phyloP scores from a whole-genome alignment of 1,284 basidiomycete genomes.

The Cutaneotrichosporon cavernicola region DNA sequence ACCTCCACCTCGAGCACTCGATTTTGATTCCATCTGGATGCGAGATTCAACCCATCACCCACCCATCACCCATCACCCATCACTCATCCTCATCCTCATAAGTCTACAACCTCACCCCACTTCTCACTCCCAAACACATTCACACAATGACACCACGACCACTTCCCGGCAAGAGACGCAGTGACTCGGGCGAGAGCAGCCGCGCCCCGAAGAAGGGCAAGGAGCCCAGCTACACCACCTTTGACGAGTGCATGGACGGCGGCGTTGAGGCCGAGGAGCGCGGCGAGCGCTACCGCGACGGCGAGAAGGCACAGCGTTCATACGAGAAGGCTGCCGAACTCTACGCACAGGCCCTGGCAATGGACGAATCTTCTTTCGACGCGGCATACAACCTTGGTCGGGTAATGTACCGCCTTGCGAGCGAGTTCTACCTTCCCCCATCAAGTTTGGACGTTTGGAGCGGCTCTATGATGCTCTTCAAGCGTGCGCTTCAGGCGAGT shows the following conservation, averaged over 20 bases:
- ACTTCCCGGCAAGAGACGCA: constrained; percentile 20
- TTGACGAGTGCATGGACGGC: constrained; percentile 52
- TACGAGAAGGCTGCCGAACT: constrained; percentile 50
- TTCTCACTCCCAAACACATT: constrained; percentile 1
- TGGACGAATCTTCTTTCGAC: constrained; percentile 42
- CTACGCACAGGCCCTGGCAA: constrained; percentile 46
- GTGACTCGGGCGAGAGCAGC: constrained; percentile 13
- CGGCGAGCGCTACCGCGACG: constrained; percentile 52
- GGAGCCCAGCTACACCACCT: constrained; percentile 50
- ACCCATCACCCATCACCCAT: not conserved
- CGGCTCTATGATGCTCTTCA: constrained; percentile 40
- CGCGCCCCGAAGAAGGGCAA: constrained; percentile 37
- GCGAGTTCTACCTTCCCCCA: constrained; percentile 49
- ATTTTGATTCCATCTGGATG: constrained; percentile 4
- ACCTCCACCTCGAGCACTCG: not conserved
- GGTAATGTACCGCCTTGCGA: constrained; percentile 45
- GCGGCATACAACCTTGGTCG: constrained; percentile 53
- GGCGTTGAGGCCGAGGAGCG: constrained; percentile 54
- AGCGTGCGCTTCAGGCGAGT: constrained; percentile 34
- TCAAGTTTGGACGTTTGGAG: constrained; percentile 25
- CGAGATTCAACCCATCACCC: too few relatives aligned
- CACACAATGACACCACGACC: constrained; percentile 12
- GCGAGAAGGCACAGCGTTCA: constrained; percentile 52
- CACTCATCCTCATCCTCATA: not conserved
- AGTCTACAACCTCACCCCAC: not conserved